A percentile compares a stretch with the other conserved stretches of the same genome.
These are phyloP conservation scores for Lolium rigidum DNA, from an alignment of 176 grass and related monocot species.

Conservation along the genomic window DNA sequence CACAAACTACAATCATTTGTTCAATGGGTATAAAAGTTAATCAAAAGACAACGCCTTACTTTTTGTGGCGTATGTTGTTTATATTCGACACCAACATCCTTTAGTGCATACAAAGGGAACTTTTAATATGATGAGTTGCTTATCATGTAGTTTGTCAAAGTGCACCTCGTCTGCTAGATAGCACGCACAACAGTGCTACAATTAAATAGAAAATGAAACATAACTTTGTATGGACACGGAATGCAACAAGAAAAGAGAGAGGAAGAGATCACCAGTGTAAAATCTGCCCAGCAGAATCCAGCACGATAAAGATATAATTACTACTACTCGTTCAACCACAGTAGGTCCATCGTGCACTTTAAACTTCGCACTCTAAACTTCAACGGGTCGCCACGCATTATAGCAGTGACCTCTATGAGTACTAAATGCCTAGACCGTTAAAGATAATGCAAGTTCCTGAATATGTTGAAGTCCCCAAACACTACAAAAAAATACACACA, in stretches of 20 bases:
- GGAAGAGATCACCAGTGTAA: background rate
- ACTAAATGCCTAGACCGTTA: constrained; percentile 29
- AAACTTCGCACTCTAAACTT: constrained; percentile 19
- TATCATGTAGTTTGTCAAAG: background rate
- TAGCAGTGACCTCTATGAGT: constrained; percentile 6
- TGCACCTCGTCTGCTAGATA: background rate
- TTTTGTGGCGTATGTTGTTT: constrained; percentile 15
- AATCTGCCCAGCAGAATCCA: background rate
- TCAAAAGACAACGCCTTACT: constrained; percentile 16
- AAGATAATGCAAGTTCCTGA: background rate
- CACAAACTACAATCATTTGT: constrained; percentile 36
- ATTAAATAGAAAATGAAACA: background rate
- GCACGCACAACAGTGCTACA: background rate
- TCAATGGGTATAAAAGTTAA: constrained; percentile 20
- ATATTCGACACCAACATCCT: constrained; percentile 5
- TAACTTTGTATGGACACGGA: background rate
- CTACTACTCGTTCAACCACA: background rate
- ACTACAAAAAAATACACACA: no score
- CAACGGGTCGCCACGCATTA: background rate
- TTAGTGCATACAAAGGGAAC: constrained; percentile 8
- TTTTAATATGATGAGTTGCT: background rate
- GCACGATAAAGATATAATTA: background rate
- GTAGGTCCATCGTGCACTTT: background rate
- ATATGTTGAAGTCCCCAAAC: background rate
- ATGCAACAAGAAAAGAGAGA: background rate